phyloP scores from a whole-genome alignment of 495 filamentous ascomycete species.

The Xylaria flabelliformis region DNA sequence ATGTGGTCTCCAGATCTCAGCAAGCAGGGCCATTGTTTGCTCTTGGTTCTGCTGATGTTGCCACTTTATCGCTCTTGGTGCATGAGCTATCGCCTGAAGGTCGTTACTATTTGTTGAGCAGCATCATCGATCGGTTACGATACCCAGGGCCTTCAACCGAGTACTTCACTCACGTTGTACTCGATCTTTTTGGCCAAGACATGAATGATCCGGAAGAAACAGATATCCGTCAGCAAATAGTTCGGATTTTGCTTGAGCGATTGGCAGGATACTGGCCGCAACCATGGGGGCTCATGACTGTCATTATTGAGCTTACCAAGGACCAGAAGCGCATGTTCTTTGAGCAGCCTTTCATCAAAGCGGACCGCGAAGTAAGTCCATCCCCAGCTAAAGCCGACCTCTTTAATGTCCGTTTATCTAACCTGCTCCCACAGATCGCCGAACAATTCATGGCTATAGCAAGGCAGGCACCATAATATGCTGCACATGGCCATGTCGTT shows the following conservation, averaged over 20 bases:
- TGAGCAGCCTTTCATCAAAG: constrained; percentile 89
- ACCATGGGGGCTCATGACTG: constrained; percentile 94
- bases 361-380: constrained; percentile 75
- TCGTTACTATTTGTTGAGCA: constrained; percentile 82
- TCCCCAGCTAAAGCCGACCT: constrained; percentile 22
- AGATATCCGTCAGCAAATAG: constrained; percentile 88
- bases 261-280: constrained; percentile 90
- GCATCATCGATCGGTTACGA: constrained; percentile 90
- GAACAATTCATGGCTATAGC: constrained; percentile 50
- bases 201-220: constrained; percentile 76
- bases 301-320: constrained; percentile 87
- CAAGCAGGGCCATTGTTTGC: constrained; percentile 69
- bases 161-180: constrained; percentile 87
- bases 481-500: background rate
- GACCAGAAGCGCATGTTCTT: constrained; percentile 90
- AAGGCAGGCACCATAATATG: constrained; percentile 36
- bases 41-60: constrained; percentile 70
- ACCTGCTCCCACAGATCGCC: constrained; percentile 44
- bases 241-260: constrained; percentile 84
- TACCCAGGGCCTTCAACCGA: constrained; percentile 89
- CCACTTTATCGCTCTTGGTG: constrained; percentile 75
- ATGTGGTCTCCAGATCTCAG: constrained; percentile 59
- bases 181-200: constrained; percentile 85
- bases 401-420: background rate
- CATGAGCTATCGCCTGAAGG: constrained; percentile 76